Conservation (phyloP, 2,329 filamentous ascomycete genomes). For the Penicillium sp. region DNA sequence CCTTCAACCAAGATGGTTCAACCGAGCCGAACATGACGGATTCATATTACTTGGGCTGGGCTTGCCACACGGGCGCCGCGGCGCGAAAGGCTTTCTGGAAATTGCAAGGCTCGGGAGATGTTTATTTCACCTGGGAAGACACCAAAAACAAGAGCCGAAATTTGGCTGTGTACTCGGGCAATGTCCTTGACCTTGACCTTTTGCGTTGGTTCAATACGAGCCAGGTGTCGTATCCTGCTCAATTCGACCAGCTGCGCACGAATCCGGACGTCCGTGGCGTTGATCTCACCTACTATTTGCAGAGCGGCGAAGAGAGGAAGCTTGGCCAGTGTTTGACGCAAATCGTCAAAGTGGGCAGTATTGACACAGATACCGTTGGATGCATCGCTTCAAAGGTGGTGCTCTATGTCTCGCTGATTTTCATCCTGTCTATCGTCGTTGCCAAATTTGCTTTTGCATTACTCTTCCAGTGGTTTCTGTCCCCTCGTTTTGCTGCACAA, state of each 20-base stretch:
- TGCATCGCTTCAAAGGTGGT: slow-evolving; percentile 98
- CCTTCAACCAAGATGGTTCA: slow-evolving; percentile 93
- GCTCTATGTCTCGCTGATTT: slow-evolving; percentile 84
- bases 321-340: slow-evolving; percentile 84
- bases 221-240: slow-evolving; percentile 70
- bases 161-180: slow-evolving; percentile 89
- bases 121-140: slow-evolving; percentile 96
- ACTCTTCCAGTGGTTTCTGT: slow-evolving; percentile 94
- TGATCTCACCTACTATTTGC: slow-evolving; percentile 86
- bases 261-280: slow-evolving; percentile 71
- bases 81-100: slow-evolving; percentile 74
- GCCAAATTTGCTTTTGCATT: slow-evolving; percentile 86
- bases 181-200: slow-evolving; percentile 85
- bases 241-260: slow-evolving; percentile 76
- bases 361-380: slow-evolving; percentile 93
- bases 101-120: slow-evolving; percentile 70
- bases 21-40: slow-evolving; percentile 69
- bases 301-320: slow-evolving; percentile 72
- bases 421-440: slow-evolving; percentile 85
- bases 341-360: slow-evolving; percentile 91
- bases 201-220: slow-evolving; percentile 84
- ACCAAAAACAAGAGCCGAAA: slow-evolving; percentile 86
- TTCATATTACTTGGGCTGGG: slow-evolving; percentile 77
- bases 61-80: slow-evolving; percentile 73
- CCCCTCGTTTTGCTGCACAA: slow-evolving; percentile 75